Conservation (phyloP, 257 asterid species). For the Sherardia arvensis region DNA sequence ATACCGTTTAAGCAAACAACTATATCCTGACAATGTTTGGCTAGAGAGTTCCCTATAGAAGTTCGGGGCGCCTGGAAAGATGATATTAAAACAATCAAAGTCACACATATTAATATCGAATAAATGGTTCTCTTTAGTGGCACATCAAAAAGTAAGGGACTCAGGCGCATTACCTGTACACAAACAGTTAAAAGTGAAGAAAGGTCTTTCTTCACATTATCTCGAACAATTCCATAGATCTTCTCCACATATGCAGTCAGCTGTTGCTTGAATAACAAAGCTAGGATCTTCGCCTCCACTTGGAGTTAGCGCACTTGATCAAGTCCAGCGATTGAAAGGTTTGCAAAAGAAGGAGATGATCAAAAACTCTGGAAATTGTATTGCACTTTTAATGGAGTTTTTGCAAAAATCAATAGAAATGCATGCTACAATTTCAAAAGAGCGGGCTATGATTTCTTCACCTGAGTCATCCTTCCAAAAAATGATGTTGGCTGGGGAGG, state of each 20-base stretch:
- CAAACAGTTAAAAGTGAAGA: slow-evolving; percentile 43
- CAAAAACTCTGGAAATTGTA: slow-evolving; percentile 49
- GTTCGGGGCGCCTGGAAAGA: slow-evolving; percentile 27
- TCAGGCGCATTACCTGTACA: slow-evolving; percentile 39
- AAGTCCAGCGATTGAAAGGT: slow-evolving; percentile 55
- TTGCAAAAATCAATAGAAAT: neutral
- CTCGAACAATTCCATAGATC: slow-evolving; percentile 73
- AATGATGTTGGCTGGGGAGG: too few species aligned
- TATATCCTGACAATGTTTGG: slow-evolving; percentile 55
- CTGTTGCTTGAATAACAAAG: too few species aligned
- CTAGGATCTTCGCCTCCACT: too few species aligned
- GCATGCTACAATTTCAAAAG: neutral
- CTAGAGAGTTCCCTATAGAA: slow-evolving; percentile 27
- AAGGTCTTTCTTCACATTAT: slow-evolving; percentile 59
- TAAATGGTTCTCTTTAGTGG: neutral
- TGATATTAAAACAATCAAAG: too few species aligned
- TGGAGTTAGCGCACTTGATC: slow-evolving; percentile 55
- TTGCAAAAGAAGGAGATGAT: slow-evolving; percentile 49
- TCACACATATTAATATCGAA: neutral
- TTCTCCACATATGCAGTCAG: too few species aligned
- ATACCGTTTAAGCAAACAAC: slow-evolving; percentile 41
- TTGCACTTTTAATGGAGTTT: neutral
- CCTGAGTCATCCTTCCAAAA: too few species aligned
- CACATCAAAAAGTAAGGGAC: neutral
- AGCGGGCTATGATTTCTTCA: slow-evolving; percentile 22